phyloP scores from a whole-genome alignment of 2,329 filamentous ascomycete genomes.

The Xylariaceae sp. region DNA sequence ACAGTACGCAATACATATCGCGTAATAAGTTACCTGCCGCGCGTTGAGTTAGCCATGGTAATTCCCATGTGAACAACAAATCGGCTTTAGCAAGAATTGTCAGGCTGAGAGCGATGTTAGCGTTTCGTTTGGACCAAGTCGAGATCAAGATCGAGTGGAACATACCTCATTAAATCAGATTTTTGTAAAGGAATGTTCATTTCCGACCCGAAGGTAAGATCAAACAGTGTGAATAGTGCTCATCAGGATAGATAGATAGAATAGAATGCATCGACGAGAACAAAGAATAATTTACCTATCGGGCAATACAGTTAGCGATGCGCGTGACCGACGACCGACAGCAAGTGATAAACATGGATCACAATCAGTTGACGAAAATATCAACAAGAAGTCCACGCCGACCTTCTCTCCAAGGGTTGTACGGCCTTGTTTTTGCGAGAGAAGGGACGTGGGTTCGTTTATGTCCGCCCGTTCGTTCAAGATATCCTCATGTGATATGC shows the following conservation, averaged over 20 bases:
- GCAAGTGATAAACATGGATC: constrained; percentile 21
- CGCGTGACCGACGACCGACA: constrained; percentile 23
- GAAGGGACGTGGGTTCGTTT: constrained; percentile 49
- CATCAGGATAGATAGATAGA: constrained; percentile 28
- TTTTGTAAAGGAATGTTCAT: constrained; percentile 32
- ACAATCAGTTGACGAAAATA: constrained; percentile 59
- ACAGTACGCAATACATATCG: background rate
- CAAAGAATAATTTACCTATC: constrained; percentile 26
- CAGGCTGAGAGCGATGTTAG: constrained; percentile 28
- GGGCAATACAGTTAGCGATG: constrained; percentile 22
- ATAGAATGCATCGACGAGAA: background rate
- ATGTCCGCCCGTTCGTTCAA: constrained; percentile 69
- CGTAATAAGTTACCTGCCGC: constrained; percentile 18
- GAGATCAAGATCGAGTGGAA: background rate
- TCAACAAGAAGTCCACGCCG: constrained; percentile 55
- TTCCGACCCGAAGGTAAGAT: constrained; percentile 33
- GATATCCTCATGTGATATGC: constrained; percentile 49
- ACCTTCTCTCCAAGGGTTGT: constrained; percentile 55
- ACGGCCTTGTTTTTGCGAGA: constrained; percentile 52
- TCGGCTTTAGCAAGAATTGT: constrained; percentile 17
- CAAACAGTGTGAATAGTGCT: constrained; percentile 39
- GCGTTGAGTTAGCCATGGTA: constrained; percentile 7
- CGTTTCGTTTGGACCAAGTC: background rate
- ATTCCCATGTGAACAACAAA: constrained; percentile 3
- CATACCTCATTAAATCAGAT: constrained; percentile 39